A percentile compares a stretch with the other conserved stretches of the same genome.
Evolutionary conservation across 2,329 filamentous ascomycete species (phyloP).

Genomic region (Rhexocercosporidium sp.): DNA sequence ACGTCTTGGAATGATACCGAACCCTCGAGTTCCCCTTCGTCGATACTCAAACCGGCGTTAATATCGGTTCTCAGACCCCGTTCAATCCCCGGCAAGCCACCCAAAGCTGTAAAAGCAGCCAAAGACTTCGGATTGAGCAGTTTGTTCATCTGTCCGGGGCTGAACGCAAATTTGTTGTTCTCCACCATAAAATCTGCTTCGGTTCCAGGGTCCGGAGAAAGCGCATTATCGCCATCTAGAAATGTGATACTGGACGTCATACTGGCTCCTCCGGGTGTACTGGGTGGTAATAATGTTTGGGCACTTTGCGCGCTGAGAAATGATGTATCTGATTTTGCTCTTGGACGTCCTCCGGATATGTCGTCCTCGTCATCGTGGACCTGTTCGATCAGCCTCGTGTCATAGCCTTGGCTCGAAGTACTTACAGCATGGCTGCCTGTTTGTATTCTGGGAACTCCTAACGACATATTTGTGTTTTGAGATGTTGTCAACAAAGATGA

Average conservation of each 20-base stretch:
- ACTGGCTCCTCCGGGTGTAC: slow-evolving; percentile 17
- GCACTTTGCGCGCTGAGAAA: slow-evolving; percentile 19
- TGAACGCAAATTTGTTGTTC: slow-evolving; percentile 74
- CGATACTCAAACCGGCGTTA: slow-evolving; percentile 68
- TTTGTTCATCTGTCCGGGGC: slow-evolving; percentile 76
- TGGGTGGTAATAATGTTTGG: slow-evolving; percentile 14
- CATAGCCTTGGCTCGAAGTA: background rate
- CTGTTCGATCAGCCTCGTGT: slow-evolving; percentile 13
- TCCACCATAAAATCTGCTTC: slow-evolving; percentile 71
- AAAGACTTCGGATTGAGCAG: slow-evolving; percentile 80
- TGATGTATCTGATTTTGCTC: slow-evolving; percentile 16
- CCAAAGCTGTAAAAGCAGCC: slow-evolving; percentile 74
- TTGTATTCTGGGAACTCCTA: slow-evolving; percentile 15
- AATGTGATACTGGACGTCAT: slow-evolving; percentile 17
- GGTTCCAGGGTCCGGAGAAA: slow-evolving; percentile 68
- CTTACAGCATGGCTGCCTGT: slow-evolving; percentile 14
- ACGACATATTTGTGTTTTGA: slow-evolving; percentile 1
- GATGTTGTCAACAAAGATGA: background rate
- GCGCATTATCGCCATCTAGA: slow-evolving; percentile 24
- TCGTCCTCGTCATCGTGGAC: slow-evolving; percentile 13
- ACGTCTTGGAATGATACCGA: slow-evolving; percentile 70
- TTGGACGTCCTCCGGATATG: slow-evolving; percentile 11
- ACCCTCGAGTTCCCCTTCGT: slow-evolving; percentile 69
- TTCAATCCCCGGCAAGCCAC: slow-evolving; percentile 75
- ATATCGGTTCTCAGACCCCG: slow-evolving; percentile 73